Base-by-base conservation (phyloP, 768 basidiomycete species). In the Fomitopsis serialis region DNA sequence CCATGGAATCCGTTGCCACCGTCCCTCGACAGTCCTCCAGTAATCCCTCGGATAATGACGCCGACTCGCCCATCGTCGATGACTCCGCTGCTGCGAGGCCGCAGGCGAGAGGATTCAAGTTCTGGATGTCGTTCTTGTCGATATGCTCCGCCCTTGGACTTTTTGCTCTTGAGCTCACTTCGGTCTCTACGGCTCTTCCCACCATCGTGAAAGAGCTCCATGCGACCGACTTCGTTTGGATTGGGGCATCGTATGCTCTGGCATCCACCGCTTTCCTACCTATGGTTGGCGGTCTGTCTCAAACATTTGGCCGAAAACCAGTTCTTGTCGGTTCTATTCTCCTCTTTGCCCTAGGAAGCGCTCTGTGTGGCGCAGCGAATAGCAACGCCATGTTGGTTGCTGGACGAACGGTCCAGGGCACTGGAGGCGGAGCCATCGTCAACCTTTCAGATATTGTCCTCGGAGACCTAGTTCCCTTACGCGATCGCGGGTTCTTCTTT, bases 331-430 rank as follows among this genome's bases (percentile, higher is more conserved):
- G 54, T 0, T 59, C 62, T 22, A 56, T 73, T 11, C 22, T 61
- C 0, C 45, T 68, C 10, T 75, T 75, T 50, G 71, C 72, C 0
- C 19, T 74, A 22, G 76, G 77, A 0, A 69, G 67, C 15, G 75
- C 72, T 0, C n/a, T 78, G 1, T 67, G 65, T 17, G 77, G 73
- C 0, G 64, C 70, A 0, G 72, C 74, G 0, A 61, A 69, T 27
- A 71, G 48, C 51, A 74, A 77, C 72, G 52, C 56, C 8, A 70
- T 70, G 70, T 56, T 75, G 7, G 76, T 78, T 44, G 73, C 66
- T 6, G 74, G 69, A 9, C 23, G 11, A 59, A 63, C 61, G 11
- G 40, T 66, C 1, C 64, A 66, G 44, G 64, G 64, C 9, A 42
- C 63, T 8, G 64, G 64, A 3, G 63, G 59, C 4, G 64, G 64